Evolutionary conservation across 352 stramenopile genomes (phyloP), one percentile per base, ranked within the genome.

Genomic region (Aphanomyces astaci): DNA sequence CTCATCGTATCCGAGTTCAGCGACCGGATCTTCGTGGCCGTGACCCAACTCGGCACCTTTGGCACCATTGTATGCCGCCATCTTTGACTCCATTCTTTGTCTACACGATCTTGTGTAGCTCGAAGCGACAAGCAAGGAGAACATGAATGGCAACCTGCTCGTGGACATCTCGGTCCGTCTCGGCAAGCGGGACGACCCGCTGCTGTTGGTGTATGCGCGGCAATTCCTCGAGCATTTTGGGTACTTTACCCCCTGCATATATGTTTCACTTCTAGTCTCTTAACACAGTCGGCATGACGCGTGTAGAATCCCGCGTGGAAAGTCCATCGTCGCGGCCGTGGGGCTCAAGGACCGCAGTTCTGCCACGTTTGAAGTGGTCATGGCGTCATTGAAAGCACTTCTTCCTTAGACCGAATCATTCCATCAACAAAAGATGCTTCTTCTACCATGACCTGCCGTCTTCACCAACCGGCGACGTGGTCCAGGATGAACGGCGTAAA

Each of bases 401-500:
- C 25, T 59, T 43, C 7, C 7, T 43, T 15, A 43, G 15, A 43
- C 36, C 36, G 36, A 7, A 43, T 43, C 36, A 43, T 43, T 43
- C 36, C n/a, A n/a, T n/a, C n/a, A n/a, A n/a, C n/a, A n/a, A n/a
- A n/a, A n/a, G n/a, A n/a, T n/a, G n/a, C n/a, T n/a, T n/a, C n/a
- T n/a, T n/a, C n/a, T n/a, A n/a, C n/a, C n/a, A n/a, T n/a, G n/a
- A n/a, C n/a, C n/a, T n/a, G n/a, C n/a, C n/a, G n/a, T n/a, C n/a
- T n/a, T n/a, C n/a, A n/a, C n/a, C n/a, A n/a, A n/a, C n/a, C n/a
- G n/a, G n/a, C n/a, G 73, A 86, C 88, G 64, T 72, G 78, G 28
- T 96, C 85, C 56, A 96, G 74, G 72, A 96, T 93, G 76, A 86
- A 92, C 9, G 88, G 88, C 64, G 88, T 87, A 72, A 98, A 99